Evolutionary conservation across 805 yeast genomes (phyloP).

Genomic region (Candida takata): DNA sequence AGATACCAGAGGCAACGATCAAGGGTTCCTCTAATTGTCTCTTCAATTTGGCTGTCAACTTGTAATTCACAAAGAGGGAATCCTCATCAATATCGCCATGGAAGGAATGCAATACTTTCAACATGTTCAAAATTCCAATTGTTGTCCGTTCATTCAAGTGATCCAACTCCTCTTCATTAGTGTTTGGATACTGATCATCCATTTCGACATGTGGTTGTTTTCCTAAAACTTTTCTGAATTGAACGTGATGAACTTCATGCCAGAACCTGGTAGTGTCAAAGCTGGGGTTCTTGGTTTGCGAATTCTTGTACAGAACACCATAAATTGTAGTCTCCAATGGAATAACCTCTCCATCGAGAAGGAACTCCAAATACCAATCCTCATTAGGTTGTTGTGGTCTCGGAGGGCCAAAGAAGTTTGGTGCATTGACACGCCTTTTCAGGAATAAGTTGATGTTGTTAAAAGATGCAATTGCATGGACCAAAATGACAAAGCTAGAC

Average conservation of each 20-base stretch:
- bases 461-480: slow-evolving; percentile 50
- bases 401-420: slow-evolving; percentile 20
- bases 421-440: slow-evolving; percentile 28
- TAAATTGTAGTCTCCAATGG: slow-evolving; percentile 66
- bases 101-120: slow-evolving; percentile 39
- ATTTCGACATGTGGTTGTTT: slow-evolving; percentile 15
- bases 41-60: slow-evolving; percentile 77
- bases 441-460: slow-evolving; percentile 38
- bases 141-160: slow-evolving; percentile 26
- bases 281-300: slow-evolving; percentile 30
- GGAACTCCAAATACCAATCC: slow-evolving; percentile 45
- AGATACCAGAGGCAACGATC: slow-evolving; percentile 75
- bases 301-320: slow-evolving; percentile 59
- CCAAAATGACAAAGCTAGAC: slow-evolving; percentile 28
- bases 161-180: slow-evolving; percentile 23
- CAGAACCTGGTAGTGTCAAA: slow-evolving; percentile 49
- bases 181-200: slow-evolving; percentile 26
- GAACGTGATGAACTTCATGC: slow-evolving; percentile 46
- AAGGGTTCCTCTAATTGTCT: slow-evolving; percentile 87
- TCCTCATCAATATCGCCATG: slow-evolving; percentile 1
- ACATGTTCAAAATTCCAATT: slow-evolving; percentile 35
- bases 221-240: slow-evolving; percentile 35
- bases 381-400: slow-evolving; percentile 12
- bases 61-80: slow-evolving; percentile 57
- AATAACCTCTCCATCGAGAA: slow-evolving; percentile 47